These are phyloP conservation scores for Fermentozyma sake DNA, from an alignment of 1,139 yeast species.

Conservation along the genomic window DNA sequence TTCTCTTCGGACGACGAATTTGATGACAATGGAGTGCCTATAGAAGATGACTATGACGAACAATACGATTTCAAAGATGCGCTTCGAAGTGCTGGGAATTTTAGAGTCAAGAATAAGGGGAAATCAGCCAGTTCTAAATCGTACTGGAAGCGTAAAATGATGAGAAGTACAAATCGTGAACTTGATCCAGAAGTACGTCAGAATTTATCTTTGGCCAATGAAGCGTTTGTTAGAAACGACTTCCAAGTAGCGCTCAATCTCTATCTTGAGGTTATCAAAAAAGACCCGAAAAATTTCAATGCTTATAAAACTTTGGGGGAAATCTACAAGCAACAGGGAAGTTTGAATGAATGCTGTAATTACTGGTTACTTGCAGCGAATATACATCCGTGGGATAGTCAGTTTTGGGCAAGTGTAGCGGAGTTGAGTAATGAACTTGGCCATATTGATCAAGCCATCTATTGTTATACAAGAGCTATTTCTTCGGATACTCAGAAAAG, in stretches of 20 bases:
- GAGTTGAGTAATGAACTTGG: slow-evolving; percentile 69
- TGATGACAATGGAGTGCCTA: slow-evolving; percentile 17
- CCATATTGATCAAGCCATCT: slow-evolving; percentile 73
- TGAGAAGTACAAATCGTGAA: slow-evolving; percentile 38
- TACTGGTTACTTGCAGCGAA: slow-evolving; percentile 86
- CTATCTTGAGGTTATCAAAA: slow-evolving; percentile 69
- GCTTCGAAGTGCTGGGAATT: slow-evolving; percentile 58
- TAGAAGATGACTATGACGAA: slow-evolving; percentile 39
- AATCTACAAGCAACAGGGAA: slow-evolving; percentile 66
- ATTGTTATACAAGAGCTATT: slow-evolving; percentile 75
- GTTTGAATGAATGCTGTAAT: slow-evolving; percentile 67
- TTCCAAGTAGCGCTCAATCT: slow-evolving; percentile 61
- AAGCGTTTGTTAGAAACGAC: slow-evolving; percentile 67
- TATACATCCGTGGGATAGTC: slow-evolving; percentile 69
- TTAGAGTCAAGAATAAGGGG: slow-evolving; percentile 42
- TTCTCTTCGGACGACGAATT: slow-evolving; percentile 21
- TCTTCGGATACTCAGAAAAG: slow-evolving; percentile 47
- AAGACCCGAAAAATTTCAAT: slow-evolving; percentile 71
- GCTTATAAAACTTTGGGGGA: slow-evolving; percentile 88
- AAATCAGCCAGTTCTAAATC: slow-evolving; percentile 24
- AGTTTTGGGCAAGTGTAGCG: slow-evolving; percentile 83
- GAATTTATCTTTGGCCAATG: slow-evolving; percentile 69
- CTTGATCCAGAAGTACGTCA: slow-evolving; percentile 69
- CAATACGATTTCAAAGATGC: slow-evolving; percentile 52
- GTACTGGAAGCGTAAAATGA: slow-evolving; percentile 30